Base-by-base conservation (phyloP, 2,329 filamentous ascomycete genomes). In the Ophiostoma montium region DNA sequence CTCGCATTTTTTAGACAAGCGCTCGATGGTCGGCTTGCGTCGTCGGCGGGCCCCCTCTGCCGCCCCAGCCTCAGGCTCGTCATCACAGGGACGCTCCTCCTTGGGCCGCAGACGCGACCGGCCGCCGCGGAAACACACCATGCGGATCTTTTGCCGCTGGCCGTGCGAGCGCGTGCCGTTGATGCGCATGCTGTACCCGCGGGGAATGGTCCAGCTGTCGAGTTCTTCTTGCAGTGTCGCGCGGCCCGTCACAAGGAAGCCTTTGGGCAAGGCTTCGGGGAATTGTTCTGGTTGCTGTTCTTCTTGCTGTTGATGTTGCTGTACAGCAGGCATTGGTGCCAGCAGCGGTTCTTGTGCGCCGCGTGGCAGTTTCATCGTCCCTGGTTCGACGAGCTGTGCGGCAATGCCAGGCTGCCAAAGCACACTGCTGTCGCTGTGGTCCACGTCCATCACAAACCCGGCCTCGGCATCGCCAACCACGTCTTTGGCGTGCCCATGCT, bases 161-260 rank as follows among this genome's bases (percentile, higher is more conserved):
- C 62, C 63, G 46, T 62, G 60, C 31, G 62, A 61, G 13, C 63
- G 62, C 33, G 62, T 63, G 42, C 63, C 63, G 47, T 62, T 63
- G 57, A 65, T 64, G 53, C 63, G 63, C 63, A 65, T 63, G 55
- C 61, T 63, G 56, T 65, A 65, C 33, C 63, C 63, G 36, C 62
- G 61, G 10, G 62, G 62, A 18, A 65, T 58, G 19, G 63, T 65
- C 59, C 57, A 65, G 43, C 54, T 48, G 56, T 65, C 63, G 2
- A 65, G 62, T 57, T 63, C 62, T 23, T 62, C 61, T 52, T 65
- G 63, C 57, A 65, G 63, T 38, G 57, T 56, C 23, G 58, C 58
- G 13, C 63, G 61, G 15, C 58, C 62, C 1, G 58, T 56, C 47
- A 65, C 59, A 42, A 59, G 56, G 50, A 59, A 63, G 52, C 62